Evolutionary conservation across 805 yeast species (phyloP).

Genomic region (Clavispora santaluciae): DNA sequence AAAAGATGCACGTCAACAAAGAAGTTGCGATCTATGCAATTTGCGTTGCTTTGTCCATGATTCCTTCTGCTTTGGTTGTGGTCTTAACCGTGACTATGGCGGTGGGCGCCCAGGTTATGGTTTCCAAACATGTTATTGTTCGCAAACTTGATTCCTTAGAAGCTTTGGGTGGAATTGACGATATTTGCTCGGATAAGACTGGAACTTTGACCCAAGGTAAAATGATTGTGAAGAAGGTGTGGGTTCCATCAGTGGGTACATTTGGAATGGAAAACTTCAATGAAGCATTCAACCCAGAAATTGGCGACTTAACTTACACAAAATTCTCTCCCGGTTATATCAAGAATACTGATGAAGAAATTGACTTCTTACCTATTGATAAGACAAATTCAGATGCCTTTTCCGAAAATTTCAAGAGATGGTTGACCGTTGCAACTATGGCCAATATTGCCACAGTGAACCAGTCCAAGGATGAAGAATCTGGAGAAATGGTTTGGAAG

Average conservation of each 20-base stretch:
- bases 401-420: conserved; percentile 35
- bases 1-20: conserved; percentile 63
- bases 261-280: conserved; percentile 48
- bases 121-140: conserved; percentile 64
- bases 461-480: conserved; percentile 37
- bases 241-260: conserved; percentile 64
- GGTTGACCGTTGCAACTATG: conserved; percentile 64
- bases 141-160: conserved; percentile 74
- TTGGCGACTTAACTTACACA: conserved; percentile 43
- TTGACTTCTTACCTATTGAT: conserved; percentile 21
- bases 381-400: conserved; percentile 15
- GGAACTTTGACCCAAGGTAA: conserved; percentile 80
- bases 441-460: conserved; percentile 75
- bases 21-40: conserved; percentile 87
- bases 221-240: conserved; percentile 66
- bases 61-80: conserved; percentile 75
- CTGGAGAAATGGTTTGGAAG: conserved; percentile 27
- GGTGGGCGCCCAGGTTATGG: conserved; percentile 71
- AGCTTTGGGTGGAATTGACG: conserved; percentile 74
- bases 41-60: conserved; percentile 78
- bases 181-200: conserved; percentile 78
- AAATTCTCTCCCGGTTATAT: conserved; percentile 33
- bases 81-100: conserved; percentile 86
- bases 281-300: conserved; percentile 61
- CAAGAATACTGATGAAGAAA: conserved; percentile 33